Evolutionary conservation across 148 eudicot species (phyloP).

Genomic region (Chenopodium berlandieri): DNA sequence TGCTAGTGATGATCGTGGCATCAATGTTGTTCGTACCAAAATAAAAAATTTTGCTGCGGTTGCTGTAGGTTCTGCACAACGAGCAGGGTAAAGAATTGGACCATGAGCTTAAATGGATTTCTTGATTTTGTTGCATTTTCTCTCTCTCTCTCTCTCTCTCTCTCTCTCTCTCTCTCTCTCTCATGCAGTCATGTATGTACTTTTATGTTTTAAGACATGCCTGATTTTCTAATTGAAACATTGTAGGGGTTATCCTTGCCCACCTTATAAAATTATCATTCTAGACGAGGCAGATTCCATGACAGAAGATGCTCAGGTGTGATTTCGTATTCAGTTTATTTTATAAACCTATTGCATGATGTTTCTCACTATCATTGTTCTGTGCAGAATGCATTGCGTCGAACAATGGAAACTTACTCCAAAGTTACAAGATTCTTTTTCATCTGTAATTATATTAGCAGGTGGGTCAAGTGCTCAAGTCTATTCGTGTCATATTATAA

Average conservation of each 20-base stretch:
- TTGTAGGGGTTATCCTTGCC: slow-evolving; percentile 83
- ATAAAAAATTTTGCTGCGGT: slow-evolving; percentile 90
- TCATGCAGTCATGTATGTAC: background rate
- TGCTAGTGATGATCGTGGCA: slow-evolving; percentile 99
- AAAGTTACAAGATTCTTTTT: slow-evolving; percentile 96
- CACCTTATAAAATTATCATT: slow-evolving; percentile 86
- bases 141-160: background rate
- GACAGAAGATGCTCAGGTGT: slow-evolving; percentile 99
- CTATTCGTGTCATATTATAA: background rate
- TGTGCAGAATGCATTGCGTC: slow-evolving; percentile 88
- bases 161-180: background rate
- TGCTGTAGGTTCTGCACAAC: slow-evolving; percentile 78
- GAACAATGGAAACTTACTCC: slow-evolving; percentile 97
- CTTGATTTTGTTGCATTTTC: background rate
- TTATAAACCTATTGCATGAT: background rate
- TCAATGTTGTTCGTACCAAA: slow-evolving; percentile 96
- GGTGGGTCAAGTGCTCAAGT: slow-evolving; percentile 43
- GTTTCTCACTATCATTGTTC: slow-evolving; percentile 8
- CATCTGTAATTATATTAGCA: slow-evolving; percentile 96
- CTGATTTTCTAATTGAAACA: background rate
- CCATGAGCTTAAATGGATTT: slow-evolving; percentile 15
- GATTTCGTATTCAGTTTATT: slow-evolving; percentile 17
- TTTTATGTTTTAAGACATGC: background rate
- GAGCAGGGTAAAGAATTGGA: slow-evolving; percentile 49
- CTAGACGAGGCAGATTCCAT: slow-evolving; percentile 98